phyloP scores from a whole-genome alignment of 345 rosid genomes.

The Melastoma malabathricum region DNA sequence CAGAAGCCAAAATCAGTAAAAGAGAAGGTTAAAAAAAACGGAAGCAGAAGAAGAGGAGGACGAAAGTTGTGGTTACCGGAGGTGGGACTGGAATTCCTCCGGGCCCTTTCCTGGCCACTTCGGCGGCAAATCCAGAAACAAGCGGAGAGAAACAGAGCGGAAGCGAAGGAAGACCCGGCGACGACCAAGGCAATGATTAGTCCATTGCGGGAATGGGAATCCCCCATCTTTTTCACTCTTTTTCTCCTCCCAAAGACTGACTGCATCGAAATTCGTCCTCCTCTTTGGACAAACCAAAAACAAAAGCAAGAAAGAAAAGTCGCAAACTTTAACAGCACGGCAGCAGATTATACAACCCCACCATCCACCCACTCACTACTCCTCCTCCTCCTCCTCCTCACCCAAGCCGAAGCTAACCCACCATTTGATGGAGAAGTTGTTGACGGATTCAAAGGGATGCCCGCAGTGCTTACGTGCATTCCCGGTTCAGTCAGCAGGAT shows the following conservation, averaged over 20 bases:
- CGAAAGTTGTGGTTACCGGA: slow-evolving; percentile 25
- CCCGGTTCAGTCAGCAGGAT: too few relatives aligned
- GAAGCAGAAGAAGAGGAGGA: background rate
- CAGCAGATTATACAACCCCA: too few relatives aligned
- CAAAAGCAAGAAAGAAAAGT: background rate
- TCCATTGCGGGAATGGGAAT: slow-evolving; percentile 22
- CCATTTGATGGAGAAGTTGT: too few relatives aligned
- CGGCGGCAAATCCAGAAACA: slow-evolving; percentile 39
- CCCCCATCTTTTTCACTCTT: slow-evolving; percentile 21
- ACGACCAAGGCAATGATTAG: slow-evolving; percentile 36
- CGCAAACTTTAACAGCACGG: background rate
- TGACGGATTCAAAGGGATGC: too few relatives aligned
- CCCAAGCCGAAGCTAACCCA: too few relatives aligned
- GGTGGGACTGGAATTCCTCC: slow-evolving; percentile 20
- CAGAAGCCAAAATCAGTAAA: background rate
- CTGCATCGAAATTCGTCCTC: background rate
- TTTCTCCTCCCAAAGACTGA: slow-evolving; percentile 4
- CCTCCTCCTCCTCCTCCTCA: too few relatives aligned
- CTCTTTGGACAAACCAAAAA: too few relatives aligned
- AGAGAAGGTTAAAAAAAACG: background rate
- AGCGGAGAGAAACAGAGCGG: slow-evolving; percentile 25
- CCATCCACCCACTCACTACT: too few relatives aligned
- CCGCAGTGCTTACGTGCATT: too few relatives aligned
- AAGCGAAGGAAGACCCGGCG: slow-evolving; percentile 36
- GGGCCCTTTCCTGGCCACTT: slow-evolving; percentile 27